Conservation (phyloP, 1,139 yeast species). For the Arxiozyma telluris region DNA sequence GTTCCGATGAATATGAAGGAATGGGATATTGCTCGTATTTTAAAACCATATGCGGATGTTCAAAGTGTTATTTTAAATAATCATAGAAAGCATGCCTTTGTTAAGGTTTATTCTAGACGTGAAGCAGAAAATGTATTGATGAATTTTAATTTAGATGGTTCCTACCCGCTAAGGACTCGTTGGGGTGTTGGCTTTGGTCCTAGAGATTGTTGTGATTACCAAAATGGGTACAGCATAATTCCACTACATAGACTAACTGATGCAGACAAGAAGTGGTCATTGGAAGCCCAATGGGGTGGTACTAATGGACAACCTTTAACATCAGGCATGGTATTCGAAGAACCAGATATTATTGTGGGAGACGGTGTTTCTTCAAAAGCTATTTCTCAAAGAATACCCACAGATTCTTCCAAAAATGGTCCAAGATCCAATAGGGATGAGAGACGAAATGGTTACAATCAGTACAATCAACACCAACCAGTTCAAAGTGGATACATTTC, state of each 20-base stretch:
- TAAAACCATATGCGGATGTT: constrained; percentile 88
- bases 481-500: neutral
- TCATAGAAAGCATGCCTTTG: constrained; percentile 91
- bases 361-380: constrained; percentile 91
- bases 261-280: constrained; percentile 86
- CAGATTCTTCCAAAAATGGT: constrained; percentile 77
- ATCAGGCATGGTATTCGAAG: constrained; percentile 81
- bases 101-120: constrained; percentile 86
- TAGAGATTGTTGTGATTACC: constrained; percentile 94
- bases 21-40: constrained; percentile 50
- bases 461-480: constrained; percentile 16
- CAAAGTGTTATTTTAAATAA: constrained; percentile 82
- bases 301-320: constrained; percentile 83
- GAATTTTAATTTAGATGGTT: constrained; percentile 45
- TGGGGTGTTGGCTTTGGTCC: constrained; percentile 99
- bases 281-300: constrained; percentile 93
- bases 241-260: constrained; percentile 85
- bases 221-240: constrained; percentile 78
- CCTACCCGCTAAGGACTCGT: constrained; percentile 65
- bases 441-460: constrained; percentile 27
- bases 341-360: constrained; percentile 95
- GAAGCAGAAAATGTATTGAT: constrained; percentile 80
- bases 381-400: constrained; percentile 79
- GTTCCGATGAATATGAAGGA: constrained; percentile 80
- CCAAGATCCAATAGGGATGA: constrained; percentile 61